Percentiles rank a stretch among this genome's conserved stretches.
Evolutionary conservation across 768 basidiomycete genomes (phyloP).

Genomic region (Lyophyllum semitale): DNA sequence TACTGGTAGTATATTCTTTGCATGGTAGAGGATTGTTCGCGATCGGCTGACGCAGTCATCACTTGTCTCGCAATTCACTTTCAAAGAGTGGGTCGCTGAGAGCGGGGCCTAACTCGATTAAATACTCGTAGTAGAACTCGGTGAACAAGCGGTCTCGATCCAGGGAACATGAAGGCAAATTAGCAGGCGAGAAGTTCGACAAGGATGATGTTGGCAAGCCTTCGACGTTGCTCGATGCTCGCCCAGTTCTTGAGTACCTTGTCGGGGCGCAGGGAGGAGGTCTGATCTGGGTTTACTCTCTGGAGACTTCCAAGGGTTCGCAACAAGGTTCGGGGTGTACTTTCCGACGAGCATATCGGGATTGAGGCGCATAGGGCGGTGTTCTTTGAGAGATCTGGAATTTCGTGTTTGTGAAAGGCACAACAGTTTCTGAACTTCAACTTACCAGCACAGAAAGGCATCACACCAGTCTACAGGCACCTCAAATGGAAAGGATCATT

Average conservation of each 20-base stretch:
- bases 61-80: conserved; percentile 89
- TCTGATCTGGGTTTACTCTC: conserved; percentile 95
- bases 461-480: conserved; percentile 97
- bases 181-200: conserved; percentile 98
- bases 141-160: conserved; percentile 96
- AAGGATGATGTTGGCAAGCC: conserved; percentile 92
- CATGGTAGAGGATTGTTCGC: conserved; percentile 86
- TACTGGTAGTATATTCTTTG: conserved; percentile 99
- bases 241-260: conserved; percentile 91
- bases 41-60: conserved; percentile 84
- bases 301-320: conserved; percentile 81
- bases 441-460: conserved; percentile 96
- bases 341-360: conserved; percentile 93
- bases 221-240: conserved; percentile 78
- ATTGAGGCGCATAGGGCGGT: conserved; percentile 87
- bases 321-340: conserved; percentile 97
- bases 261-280: conserved; percentile 91
- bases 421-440: conserved; percentile 15
- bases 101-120: conserved; percentile 95
- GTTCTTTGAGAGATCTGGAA: conserved; percentile 91
- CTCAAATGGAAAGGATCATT: conserved; percentile 99
- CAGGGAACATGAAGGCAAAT: conserved; percentile 96
- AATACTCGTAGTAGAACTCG: conserved; percentile 83
- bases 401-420: not conserved
- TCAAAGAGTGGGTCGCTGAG: conserved; percentile 89